phyloP scores from a whole-genome alignment of 2,329 filamentous ascomycete species.

The Neonectria sp. region DNA sequence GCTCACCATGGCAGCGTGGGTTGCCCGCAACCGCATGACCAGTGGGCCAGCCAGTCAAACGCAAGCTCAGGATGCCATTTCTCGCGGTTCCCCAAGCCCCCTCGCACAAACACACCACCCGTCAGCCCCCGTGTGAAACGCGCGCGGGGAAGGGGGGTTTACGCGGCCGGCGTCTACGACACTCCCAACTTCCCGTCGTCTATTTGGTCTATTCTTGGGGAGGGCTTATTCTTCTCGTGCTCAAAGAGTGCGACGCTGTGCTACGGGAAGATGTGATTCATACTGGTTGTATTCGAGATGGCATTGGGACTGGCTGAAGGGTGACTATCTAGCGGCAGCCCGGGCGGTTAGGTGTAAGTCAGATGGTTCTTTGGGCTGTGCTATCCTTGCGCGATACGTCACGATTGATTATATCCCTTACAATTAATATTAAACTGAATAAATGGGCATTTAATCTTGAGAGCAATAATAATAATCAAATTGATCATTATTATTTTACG shows the following conservation, averaged over 20 bases:
- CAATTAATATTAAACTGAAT: slow-evolving; percentile 5
- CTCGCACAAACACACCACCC: neutral
- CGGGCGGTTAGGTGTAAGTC: slow-evolving; percentile 22
- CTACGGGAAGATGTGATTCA: slow-evolving; percentile 4
- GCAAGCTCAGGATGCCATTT: slow-evolving; percentile 4
- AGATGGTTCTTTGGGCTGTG: slow-evolving; percentile 1
- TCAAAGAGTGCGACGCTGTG: slow-evolving; percentile 3
- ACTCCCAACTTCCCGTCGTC: neutral
- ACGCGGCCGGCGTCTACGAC: slow-evolving; percentile 16
- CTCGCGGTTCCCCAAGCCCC: neutral
- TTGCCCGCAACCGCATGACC: slow-evolving; percentile 18
- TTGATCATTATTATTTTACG: neutral
- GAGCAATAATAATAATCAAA: neutral
- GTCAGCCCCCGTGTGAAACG: slow-evolving; percentile 16
- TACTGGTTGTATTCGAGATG: neutral
- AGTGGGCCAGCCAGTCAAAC: slow-evolving; percentile 10
- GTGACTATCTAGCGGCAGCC: slow-evolving; percentile 10
- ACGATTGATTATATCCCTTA: neutral
- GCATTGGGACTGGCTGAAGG: neutral
- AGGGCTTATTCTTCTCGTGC: slow-evolving; percentile 6
- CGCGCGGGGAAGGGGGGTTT: neutral
- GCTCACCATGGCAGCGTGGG: slow-evolving; percentile 14
- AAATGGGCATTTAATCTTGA: slow-evolving; percentile 4
- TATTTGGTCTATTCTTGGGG: slow-evolving; percentile 18
- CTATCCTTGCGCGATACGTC: neutral